Conservation (phyloP, 1,284 basidiomycete species). For the Ganoderma boninense region DNA sequence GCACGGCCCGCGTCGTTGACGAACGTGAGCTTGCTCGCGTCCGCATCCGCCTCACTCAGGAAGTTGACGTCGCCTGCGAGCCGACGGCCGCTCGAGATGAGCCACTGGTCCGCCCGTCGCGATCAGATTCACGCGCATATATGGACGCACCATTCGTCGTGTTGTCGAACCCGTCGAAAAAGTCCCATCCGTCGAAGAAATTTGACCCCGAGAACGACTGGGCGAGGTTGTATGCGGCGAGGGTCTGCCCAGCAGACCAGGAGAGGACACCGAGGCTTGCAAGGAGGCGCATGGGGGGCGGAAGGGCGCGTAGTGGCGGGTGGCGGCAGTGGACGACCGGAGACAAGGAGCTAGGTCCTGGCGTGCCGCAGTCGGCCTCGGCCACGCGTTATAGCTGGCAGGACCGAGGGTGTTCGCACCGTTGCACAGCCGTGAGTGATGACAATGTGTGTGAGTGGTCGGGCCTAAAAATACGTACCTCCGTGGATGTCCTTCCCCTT, state of each 20-base stretch:
- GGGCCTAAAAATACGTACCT: slow-evolving; percentile 3
- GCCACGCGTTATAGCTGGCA: not conserved
- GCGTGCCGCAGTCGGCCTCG: not conserved
- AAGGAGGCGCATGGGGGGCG: not conserved
- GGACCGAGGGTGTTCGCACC: slow-evolving; percentile 1
- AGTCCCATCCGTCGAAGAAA: slow-evolving; percentile 72
- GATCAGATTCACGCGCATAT: slow-evolving; percentile 36
- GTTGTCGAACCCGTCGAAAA: slow-evolving; percentile 65
- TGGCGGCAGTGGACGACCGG: not conserved
- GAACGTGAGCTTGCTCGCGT: slow-evolving; percentile 55
- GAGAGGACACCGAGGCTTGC: not conserved
- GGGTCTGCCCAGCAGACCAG: not conserved
- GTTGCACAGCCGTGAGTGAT: not conserved
- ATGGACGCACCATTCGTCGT: slow-evolving; percentile 64
- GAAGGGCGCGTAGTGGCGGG: not conserved
- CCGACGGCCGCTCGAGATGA: not conserved
- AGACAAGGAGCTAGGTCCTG: not conserved
- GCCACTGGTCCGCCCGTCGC: not conserved
- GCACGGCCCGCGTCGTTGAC: slow-evolving; percentile 61
- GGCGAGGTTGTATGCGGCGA: slow-evolving; percentile 48
- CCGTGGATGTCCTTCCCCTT: not conserved
- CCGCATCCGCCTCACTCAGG: slow-evolving; percentile 52
- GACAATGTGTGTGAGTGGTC: not conserved
- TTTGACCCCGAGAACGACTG: slow-evolving; percentile 58
- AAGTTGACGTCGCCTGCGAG: slow-evolving; percentile 62